These are phyloP conservation scores for Nematocida major DNA, from an alignment of 371 early-diverging fungal species.

Conservation along the genomic window DNA sequence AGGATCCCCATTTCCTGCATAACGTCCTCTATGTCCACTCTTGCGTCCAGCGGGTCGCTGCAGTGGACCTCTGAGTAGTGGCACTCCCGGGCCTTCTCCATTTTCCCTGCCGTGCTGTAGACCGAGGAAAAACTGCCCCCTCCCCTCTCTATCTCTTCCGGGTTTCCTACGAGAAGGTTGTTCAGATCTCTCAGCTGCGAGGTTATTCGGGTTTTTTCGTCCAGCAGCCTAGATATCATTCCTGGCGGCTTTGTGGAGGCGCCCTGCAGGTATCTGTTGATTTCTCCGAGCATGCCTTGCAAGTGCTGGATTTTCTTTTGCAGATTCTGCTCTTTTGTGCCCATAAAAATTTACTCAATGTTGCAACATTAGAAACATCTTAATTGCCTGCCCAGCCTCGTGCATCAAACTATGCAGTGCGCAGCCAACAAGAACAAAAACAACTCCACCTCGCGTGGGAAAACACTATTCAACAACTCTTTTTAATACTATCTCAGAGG, in stretches of 20 bases:
- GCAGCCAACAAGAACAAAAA: too few relatives aligned
- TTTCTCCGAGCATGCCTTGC: conserved; percentile 50
- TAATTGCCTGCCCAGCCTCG: too few relatives aligned
- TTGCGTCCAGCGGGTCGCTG: conserved; percentile 24
- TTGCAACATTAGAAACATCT: too few relatives aligned
- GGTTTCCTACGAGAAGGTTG: background rate
- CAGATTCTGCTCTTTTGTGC: conserved; percentile 41
- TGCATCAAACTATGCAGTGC: too few relatives aligned
- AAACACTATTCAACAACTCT: background rate
- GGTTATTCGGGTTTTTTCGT: conserved; percentile 40
- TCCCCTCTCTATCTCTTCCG: background rate
- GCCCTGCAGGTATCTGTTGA: conserved; percentile 45
- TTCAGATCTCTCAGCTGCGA: conserved; percentile 48
- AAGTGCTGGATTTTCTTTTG: conserved; percentile 48
- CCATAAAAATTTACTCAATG: conserved; percentile 44
- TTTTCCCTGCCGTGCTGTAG: background rate
- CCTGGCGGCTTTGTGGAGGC: conserved; percentile 32
- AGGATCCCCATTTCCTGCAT: conserved; percentile 40
- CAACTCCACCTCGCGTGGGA: too few relatives aligned
- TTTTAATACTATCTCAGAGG: background rate
- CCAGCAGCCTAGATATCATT: conserved; percentile 27
- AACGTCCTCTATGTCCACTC: conserved; percentile 23
- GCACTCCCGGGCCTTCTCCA: conserved; percentile 19
- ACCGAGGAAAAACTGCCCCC: background rate
- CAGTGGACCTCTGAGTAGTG: background rate